Evolutionary conservation across 2,329 filamentous ascomycete species (phyloP), one percentile per base, ranked within the genome.

Genomic region (Myrmaecium sp.): DNA sequence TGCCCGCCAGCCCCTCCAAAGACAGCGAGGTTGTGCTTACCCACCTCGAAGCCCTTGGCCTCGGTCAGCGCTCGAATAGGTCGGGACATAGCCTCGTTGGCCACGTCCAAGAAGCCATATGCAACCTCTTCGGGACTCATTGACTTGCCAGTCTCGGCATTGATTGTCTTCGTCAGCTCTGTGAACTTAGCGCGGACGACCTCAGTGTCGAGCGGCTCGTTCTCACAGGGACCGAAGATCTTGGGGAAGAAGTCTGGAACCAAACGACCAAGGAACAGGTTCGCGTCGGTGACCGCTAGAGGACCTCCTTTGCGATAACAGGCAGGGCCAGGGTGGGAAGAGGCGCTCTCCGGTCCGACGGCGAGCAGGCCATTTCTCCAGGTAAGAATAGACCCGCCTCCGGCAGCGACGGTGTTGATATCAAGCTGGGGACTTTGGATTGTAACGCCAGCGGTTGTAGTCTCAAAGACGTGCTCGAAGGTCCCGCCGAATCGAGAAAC

Each of bases 361-460:
- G 84, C 77, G 37, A 94, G 92, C 1, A 94, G 59, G 1, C 84
- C 83, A 36, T 93, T 93, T 34, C 69, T 72, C 65, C 81, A 93
- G 52, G 89, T 89, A 3, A 94, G 61, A 17, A 75, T 64, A 1
- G 79, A 86, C 4, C 82, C 82, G 34, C 84, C 84, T 3, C 20
- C 58, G 11, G 58, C 58, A 5, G 58, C 58, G 2, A 48, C 43
- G 7, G 45, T 51, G 5, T 40, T 33, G 6, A 50, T 44, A 14
- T 49, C 39, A 4, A 52, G 38, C 31, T 46, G 43, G 2, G 47
- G 44, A 0, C 37, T 36, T 8, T 44, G 38, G 6, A 51, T 42
- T 2, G 35, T 41, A 3, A 42, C 33, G 17, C 43, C 46, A 5
- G 46, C 44, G 9, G 42, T 51, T 10, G 36, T 46, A 1, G 43